These are phyloP conservation scores for Hypomyces rosellus DNA, from an alignment of 2,329 filamentous ascomycete genomes.

Conservation along the genomic window DNA sequence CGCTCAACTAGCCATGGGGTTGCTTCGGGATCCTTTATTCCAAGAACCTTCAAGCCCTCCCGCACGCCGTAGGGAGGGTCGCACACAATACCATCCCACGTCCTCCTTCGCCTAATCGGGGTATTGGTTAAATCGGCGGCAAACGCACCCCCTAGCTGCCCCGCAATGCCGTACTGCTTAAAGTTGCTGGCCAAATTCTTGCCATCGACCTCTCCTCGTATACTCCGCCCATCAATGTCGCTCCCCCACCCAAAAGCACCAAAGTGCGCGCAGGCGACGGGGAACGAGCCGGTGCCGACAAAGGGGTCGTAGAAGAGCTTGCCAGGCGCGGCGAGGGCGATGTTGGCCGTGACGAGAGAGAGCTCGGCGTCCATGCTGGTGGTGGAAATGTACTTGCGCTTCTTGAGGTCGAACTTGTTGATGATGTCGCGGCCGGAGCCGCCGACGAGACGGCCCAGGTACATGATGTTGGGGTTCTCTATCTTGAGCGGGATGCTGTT, in stretches of 20 bases:
- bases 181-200: conserved; percentile 64
- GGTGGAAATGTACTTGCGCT: conserved; percentile 86
- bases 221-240: conserved; percentile 88
- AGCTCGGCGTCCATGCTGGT: conserved; percentile 97
- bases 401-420: conserved; percentile 81
- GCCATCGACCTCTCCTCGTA: conserved; percentile 61
- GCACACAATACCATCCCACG: conserved; percentile 87
- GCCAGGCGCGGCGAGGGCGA: conserved; percentile 74
- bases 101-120: conserved; percentile 56
- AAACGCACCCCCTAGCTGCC: conserved; percentile 68
- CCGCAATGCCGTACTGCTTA: conserved; percentile 67
- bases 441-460: conserved; percentile 67
- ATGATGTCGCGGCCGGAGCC: conserved; percentile 61
- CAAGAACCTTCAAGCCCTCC: conserved; percentile 84
- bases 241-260: conserved; percentile 78
- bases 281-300: conserved; percentile 90
- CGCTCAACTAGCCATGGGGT: conserved; percentile 57
- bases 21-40: conserved; percentile 61
- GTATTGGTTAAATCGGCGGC: conserved; percentile 83
- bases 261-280: conserved; percentile 83
- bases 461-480: conserved; percentile 52
- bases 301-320: conserved; percentile 93
- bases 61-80: conserved; percentile 95
- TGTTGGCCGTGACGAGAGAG: conserved; percentile 84
- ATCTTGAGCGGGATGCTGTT: conserved; percentile 42